Base-by-base conservation (phyloP, 2,329 filamentous ascomycete species). In the Aspergillus hiratsukae region DNA sequence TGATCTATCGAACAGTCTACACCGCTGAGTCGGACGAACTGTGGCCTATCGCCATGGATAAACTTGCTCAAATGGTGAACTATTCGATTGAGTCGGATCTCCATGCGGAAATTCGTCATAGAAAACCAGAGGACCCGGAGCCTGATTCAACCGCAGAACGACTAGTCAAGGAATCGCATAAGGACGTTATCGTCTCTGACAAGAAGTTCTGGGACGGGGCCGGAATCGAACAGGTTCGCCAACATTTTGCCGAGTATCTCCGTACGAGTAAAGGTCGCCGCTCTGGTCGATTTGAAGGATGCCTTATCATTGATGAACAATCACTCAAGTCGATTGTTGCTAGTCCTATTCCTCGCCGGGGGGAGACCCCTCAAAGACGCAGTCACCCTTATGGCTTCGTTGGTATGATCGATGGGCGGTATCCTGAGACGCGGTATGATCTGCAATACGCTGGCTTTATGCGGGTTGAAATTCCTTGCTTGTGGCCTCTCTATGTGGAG, bases 401-500 rank as follows among this genome's bases (percentile, higher is more conserved):
- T 40, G 35, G 9, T 4, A 40, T 40, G 35, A 40, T 40, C 35
- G 35, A 40, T 40, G 35, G 35, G 35, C 35, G 35, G 9, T 40
- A 40, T 40, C 35, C 35, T 40, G 35, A 11, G 35, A 11, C n/a
- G n/a, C n/a, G n/a, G n/a, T n/a, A 40, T 40, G 14, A 53, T 19
- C 28, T 17, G 51, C 51, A 14, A n/a, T 53, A 53, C 25, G 35
- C 51, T 14, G 41, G 51, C 41, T 48, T 31, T 17, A 53, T 53
- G 51, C 51, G 51, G 41, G 51, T 53, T 17, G 17, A 53, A 23
- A 29, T 53, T 37, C n/a, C 21, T 48, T 53, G 41, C 25, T 31
- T 53, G 41, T 53, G 51, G 51, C 4, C 10, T 37, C 41, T 53
- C 7, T 48, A 53, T 31, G 23, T 1, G 19, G 27, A 14, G 14